Base-by-base conservation (phyloP, 1,139 yeast genomes). In the Geotrichum phurueaensis region DNA sequence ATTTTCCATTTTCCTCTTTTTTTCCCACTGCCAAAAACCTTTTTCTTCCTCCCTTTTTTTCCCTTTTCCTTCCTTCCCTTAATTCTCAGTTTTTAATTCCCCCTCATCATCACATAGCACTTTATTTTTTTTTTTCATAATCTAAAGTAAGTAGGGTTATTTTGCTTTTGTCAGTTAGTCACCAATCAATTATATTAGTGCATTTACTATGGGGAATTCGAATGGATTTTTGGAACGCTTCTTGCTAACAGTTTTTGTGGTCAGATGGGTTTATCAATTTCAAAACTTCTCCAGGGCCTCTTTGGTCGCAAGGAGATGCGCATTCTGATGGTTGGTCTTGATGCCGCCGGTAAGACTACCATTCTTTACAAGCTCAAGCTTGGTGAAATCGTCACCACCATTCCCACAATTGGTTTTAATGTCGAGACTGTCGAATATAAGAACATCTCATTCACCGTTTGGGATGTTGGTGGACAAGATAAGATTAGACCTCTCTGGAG, bases 401-500 rank as follows among this genome's bases (percentile, higher is more conserved):
- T 89, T 73, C 96, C 96, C 75, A 89, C 96, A 68, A 89, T 89
- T 76, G 96, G 96, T 72, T 89, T 89, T 85, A 89, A 89, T 77
- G 96, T 89, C 68, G 96, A 89, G 79, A 89, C 96, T 66, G 95
- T 89, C 71, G 96, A 89, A 79, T 89, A 89, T 83, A 89, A 89
- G 82, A 89, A 89, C 85, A 89, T 89, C 76, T 86, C 95, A 55
- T 89, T 89, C 81, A 89, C 96, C 66, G 96, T 89, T 68, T 89
- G 96, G 96, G 96, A 89, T 84, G 96, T 89, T 73, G 96, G 96
- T 86, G 96, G 96, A 84, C 96, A 89, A 81, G 96, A 88, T 78
- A 89, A 89, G 81, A 89, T 89, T 75, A 87, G 96, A 81, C 96
- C 96, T 63, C 81, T 89, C 78, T 89, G 96, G 96, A 87, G 96